Percentiles rank a stretch among this genome's conserved stretches.
These are phyloP conservation scores for Platanthera guangdongensis DNA, from an alignment of 106 monocot genomes.

Conservation along the genomic window DNA sequence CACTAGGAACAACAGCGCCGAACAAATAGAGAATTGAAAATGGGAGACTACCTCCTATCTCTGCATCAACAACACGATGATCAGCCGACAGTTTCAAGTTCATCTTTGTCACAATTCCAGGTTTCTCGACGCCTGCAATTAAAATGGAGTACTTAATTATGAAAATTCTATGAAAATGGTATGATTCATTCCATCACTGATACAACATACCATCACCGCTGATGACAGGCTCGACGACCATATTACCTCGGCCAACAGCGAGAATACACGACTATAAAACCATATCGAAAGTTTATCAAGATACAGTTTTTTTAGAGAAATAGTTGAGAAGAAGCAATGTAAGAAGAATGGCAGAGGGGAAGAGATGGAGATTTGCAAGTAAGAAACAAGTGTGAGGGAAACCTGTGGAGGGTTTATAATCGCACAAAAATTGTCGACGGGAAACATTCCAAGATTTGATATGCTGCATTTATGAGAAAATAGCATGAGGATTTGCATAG, in stretches of 20 bases:
- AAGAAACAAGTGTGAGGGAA: constrained; percentile 5
- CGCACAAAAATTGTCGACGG: constrained; percentile 90
- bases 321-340: background rate
- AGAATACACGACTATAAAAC: constrained; percentile 79
- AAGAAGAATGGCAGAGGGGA: background rate
- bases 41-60: constrained; percentile 58
- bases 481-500: background rate
- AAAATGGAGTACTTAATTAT: background rate
- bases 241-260: constrained; percentile 83
- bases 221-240: constrained; percentile 55
- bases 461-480: constrained; percentile 49
- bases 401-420: constrained; percentile 99
- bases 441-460: constrained; percentile 99
- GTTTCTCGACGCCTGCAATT: constrained; percentile 64
- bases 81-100: constrained; percentile 84
- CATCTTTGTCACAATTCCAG: constrained; percentile 81
- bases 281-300: background rate
- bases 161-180: background rate
- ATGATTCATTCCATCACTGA: background rate
- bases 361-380: background rate
- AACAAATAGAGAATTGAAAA: background rate
- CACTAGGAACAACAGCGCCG: too few relatives aligned
- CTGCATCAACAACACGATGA: constrained; percentile 69
- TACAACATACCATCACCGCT: constrained; percentile 56
- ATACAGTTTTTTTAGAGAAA: background rate